Base-by-base conservation (phyloP, 2,329 filamentous ascomycete species). In the Aureobasidium melanogenum region DNA sequence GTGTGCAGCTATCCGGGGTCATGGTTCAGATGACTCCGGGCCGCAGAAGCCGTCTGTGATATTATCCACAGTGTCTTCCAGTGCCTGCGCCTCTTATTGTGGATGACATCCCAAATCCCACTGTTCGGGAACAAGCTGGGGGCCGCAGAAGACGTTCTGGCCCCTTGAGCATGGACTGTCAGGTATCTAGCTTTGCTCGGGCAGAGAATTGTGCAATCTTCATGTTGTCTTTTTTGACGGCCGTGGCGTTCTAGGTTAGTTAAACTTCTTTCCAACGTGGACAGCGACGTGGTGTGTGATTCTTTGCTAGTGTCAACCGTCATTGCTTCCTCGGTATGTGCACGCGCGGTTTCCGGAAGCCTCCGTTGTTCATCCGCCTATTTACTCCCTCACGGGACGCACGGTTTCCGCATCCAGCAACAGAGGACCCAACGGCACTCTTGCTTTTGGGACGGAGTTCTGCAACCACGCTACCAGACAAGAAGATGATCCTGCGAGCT, bases 261-360 rank as follows among this genome's bases (percentile, higher is more conserved):
- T 26, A 39, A 32, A 56, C 28, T 44, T 56, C 52, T 44, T 44
- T 41, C n/a, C 17, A 56, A 34, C 52, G 26, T 56, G 15, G 9
- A 32, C 52, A 5, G 22, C 52, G 28, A 22, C 39, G 39, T 56
- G 41, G 26, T 43, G 26, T 43, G 26, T 30, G 24, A 19, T n/a
- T 44, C 30, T 30, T 30, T 43, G 28, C 52, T 56, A 56, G 52
- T 44, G 52, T 34, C 52, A 56, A 56, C 52, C 52, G 39, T 56
- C 17, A 24, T 24, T 22, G 36, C 50, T 34, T 22, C 12, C 52
- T 56, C 19, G 52, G 52, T 56, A 44, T 43, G 28, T 28, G 19
- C 34, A 12, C 36, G 36, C 17, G 24, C 17, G 4, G n/a, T n/a
- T 17, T 5, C 38, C 52, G 52, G 39, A 32, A 34, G 22, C 24